phyloP scores from a whole-genome alignment of 75 land plant genomes.

The Picea glauca region DNA sequence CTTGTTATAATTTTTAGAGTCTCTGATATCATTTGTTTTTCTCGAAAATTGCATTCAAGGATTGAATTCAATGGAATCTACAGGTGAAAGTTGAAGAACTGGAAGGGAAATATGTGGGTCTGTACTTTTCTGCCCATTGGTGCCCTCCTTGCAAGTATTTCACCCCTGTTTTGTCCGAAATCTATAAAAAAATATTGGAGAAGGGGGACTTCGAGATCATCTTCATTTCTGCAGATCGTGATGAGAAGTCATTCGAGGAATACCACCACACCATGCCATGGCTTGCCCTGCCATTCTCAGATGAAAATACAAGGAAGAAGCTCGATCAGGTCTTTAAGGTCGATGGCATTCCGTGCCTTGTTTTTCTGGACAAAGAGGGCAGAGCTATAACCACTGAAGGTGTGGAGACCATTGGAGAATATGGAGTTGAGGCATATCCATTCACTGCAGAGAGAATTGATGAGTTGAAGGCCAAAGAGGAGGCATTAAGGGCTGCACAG shows the following conservation, averaged over 20 bases:
- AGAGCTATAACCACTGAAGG: slow-evolving; percentile 32
- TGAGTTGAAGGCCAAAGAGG: slow-evolving; percentile 27
- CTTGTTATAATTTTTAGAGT: too few relatives aligned
- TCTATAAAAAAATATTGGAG: slow-evolving; percentile 32
- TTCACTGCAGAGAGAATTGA: slow-evolving; percentile 43
- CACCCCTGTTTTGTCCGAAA: slow-evolving; percentile 43
- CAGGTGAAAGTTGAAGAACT: slow-evolving; percentile 56
- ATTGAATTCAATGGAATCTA: background rate
- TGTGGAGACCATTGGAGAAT: slow-evolving; percentile 20
- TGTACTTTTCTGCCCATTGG: slow-evolving; percentile 78
- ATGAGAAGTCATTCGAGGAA: slow-evolving; percentile 38
- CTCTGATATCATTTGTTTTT: too few relatives aligned
- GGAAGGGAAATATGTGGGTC: slow-evolving; percentile 49
- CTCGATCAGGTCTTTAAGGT: slow-evolving; percentile 36
- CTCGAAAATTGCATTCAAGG: too few relatives aligned
- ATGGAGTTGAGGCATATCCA: slow-evolving; percentile 56
- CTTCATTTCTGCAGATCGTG: slow-evolving; percentile 42
- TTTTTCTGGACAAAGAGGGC: slow-evolving; percentile 43
- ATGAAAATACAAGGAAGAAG: slow-evolving; percentile 21
- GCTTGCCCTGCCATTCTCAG: slow-evolving; percentile 78
- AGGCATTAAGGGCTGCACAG: slow-evolving; percentile 35
- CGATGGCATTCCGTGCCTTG: slow-evolving; percentile 51
- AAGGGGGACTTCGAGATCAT: slow-evolving; percentile 53
- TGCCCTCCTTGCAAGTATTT: slow-evolving; percentile 61
- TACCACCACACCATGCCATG: slow-evolving; percentile 78